phyloP scores from a whole-genome alignment of 345 rosid genomes.

The Physaria fendleri region DNA sequence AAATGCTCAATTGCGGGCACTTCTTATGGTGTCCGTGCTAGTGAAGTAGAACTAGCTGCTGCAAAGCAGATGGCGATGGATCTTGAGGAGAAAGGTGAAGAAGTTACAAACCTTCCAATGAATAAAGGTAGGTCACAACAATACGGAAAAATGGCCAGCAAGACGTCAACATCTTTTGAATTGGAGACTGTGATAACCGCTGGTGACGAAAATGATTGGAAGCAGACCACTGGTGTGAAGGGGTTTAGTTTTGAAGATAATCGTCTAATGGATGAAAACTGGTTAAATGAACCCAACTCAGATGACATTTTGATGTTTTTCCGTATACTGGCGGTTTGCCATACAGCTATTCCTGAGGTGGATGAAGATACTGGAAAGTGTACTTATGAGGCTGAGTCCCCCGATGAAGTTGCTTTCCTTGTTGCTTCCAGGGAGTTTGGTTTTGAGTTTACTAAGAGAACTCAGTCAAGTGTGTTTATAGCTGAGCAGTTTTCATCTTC shows the following conservation, averaged over 20 bases:
- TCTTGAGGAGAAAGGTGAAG: slow-evolving; percentile 35
- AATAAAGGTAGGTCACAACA: slow-evolving; percentile 16
- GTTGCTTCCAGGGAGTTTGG: slow-evolving; percentile 74
- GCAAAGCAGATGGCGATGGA: slow-evolving; percentile 47
- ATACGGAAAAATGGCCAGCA: slow-evolving; percentile 21
- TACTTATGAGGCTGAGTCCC: slow-evolving; percentile 84
- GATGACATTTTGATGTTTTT: slow-evolving; percentile 54
- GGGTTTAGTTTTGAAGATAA: slow-evolving; percentile 66
- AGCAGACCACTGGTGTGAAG: slow-evolving; percentile 28
- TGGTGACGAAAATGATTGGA: slow-evolving; percentile 36
- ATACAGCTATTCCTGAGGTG: slow-evolving; percentile 58
- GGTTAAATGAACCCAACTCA: slow-evolving; percentile 42
- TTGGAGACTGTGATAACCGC: slow-evolving; percentile 66
- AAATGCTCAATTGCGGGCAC: slow-evolving; percentile 77
- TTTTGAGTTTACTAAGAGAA: slow-evolving; percentile 54
- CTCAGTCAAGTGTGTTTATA: slow-evolving; percentile 52
- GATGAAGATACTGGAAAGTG: slow-evolving; percentile 43
- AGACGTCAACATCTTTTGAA: slow-evolving; percentile 53
- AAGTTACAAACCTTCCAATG: not conserved
- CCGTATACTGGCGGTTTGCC: slow-evolving; percentile 63
- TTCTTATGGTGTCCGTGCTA: slow-evolving; percentile 50
- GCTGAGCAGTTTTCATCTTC: slow-evolving; percentile 42
- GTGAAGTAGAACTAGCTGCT: slow-evolving; percentile 61
- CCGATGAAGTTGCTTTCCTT: slow-evolving; percentile 73
- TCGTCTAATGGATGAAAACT: slow-evolving; percentile 48